Conservation (phyloP, 176 grass and related monocot genomes). For the Oryza brachyantha region DNA sequence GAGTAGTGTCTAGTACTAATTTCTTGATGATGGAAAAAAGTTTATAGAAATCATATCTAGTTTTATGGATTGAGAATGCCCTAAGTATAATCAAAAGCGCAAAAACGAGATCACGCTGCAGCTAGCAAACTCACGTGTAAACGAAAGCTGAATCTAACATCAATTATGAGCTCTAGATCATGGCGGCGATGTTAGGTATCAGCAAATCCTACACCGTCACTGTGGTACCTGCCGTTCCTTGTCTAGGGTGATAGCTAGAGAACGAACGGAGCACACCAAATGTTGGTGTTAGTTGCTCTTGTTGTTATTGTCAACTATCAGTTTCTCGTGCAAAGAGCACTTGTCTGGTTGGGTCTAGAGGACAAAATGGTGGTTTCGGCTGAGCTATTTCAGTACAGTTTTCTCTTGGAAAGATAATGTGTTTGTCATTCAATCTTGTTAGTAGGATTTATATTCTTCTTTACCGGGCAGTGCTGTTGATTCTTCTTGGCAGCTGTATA, state of each 20-base stretch:
- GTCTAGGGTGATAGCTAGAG: background rate
- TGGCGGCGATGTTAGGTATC: background rate
- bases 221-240: background rate
- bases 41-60: no score
- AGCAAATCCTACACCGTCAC: background rate
- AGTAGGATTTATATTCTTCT: background rate
- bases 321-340: background rate
- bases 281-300: background rate
- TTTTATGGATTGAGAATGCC: no score
- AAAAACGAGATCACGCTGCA: no score
- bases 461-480: background rate
- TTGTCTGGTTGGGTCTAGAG: background rate
- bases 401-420: background rate
- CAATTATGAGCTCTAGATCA: conserved; percentile 19
- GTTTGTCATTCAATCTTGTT: background rate
- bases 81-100: no score
- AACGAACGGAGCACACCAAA: background rate
- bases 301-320: background rate
- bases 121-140: background rate
- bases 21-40: no score
- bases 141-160: background rate
- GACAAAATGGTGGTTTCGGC: background rate
- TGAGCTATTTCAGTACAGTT: background rate
- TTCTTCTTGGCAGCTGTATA: no score
- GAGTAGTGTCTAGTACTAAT: no score